Evolutionary conservation across 345 rosid genomes (phyloP), one percentile per base, ranked within the genome.

Genomic region (Eucalyptus marginata): DNA sequence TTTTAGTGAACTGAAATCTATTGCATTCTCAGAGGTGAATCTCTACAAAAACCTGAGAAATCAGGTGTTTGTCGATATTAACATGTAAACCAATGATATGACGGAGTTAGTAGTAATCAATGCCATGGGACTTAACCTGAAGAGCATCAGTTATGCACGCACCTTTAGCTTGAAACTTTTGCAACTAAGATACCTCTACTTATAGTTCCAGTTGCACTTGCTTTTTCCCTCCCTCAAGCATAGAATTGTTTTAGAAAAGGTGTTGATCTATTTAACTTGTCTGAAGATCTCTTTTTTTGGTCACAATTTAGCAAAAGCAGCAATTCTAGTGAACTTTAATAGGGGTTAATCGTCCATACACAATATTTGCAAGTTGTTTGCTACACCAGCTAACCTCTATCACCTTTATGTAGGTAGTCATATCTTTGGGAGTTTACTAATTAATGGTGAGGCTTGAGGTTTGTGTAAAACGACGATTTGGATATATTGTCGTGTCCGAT

Each of bases 181-280:
- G 36, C 0, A 10, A 15, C 36, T 14, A n/a, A n/a, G 68, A 29
- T 27, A 62, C 13, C 68, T 62, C 66, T 62, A 29, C 68, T 62
- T 62, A 62, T 62, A 62, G 16, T 3, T 27, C 68, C 76, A 64
- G 20, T 64, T 64, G 76, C 17, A 64, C 76, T n/a, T 64, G 36
- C 76, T 64, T n/a, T 64, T 7, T 64, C 76, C 31, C 20, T 64
- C 76, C 68, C 8, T 3, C 40, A 64, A n/a, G 76, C 36, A n/a
- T n/a, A 1, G 36, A 1, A n/a, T 64, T 64, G 3, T n/a, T 2
- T 64, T 3, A n/a, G 36, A 1, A n/a, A 14, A 1, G 36, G 20
- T 15, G 36, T 64, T 14, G 3, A 4, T 62, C 68, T 62, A 2
- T 27, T 59, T 27, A 59, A 62, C 4, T 24, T 29, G 68, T 6